Evolutionary conservation across 2,329 filamentous ascomycete species (phyloP), one percentile per base, ranked within the genome.

Genomic region (Ascochyta pisi): DNA sequence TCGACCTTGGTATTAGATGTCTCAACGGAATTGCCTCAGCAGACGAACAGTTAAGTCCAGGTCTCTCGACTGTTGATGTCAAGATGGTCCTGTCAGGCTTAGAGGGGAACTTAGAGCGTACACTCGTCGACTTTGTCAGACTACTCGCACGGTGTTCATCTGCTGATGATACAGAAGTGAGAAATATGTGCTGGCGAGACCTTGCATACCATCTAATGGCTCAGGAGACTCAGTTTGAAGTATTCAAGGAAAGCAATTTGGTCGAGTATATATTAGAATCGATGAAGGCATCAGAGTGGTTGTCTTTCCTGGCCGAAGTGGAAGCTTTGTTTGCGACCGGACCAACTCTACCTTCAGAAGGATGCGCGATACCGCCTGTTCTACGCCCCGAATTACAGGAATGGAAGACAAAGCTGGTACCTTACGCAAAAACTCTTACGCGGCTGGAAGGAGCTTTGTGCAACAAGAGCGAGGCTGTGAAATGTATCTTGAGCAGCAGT

Each of bases 211-310:
- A 50, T 22, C 53, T 60, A 50, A 39, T 67, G 6, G 43, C 50
- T 15, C 33, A 61, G 55, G 57, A 61, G 50, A 38, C 40, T 52
- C 37, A 51, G 16, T 2, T 38, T 37, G 33, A 41, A 26, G 19
- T 23, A 6, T 34, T 16, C 16, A 22, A 33, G 19, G 39, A 33
- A 15, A 37, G 23, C 23, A 42, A 47, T 19, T n/a, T 62, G 2
- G 8, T 69, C 3, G 60, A 69, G 0, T 58, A 66, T 43, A 49
- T 58, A 0, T 22, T 68, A 7, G 47, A 58, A 4, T 50, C 63
- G 8, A 63, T 71, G 55, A 64, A 57, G 26, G 47, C 56, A 5
- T 44, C 41, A 7, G 61, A 64, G 27, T 73, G 69, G 69, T 26
- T 64, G 4, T 47, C 54, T 13, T 70, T 67, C 47, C 62, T 71